These are phyloP conservation scores for Krasilnikovozyma curviuscula DNA, from an alignment of 768 basidiomycete species.

Conservation along the genomic window DNA sequence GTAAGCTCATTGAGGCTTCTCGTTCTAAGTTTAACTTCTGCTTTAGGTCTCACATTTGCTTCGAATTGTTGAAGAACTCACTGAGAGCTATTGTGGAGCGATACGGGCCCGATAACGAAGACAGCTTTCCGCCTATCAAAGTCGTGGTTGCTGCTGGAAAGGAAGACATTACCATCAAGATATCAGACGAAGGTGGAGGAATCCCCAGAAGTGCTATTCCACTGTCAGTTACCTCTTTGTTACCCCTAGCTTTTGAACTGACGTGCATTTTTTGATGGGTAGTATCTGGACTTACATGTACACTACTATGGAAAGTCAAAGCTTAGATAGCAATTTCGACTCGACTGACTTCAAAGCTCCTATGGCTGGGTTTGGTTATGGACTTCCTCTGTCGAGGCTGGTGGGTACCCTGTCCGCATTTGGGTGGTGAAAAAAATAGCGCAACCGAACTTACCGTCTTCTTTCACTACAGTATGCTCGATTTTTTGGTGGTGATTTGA, in stretches of 20 bases:
- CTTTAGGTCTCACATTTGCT: conserved; percentile 52
- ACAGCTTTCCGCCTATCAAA: conserved; percentile 70
- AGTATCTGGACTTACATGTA: conserved; percentile 93
- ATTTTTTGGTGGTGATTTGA: conserved; percentile 75
- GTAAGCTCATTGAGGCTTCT: not conserved
- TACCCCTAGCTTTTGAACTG: not conserved
- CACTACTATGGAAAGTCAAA: conserved; percentile 23
- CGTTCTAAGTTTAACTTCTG: not conserved
- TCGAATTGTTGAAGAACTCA: conserved; percentile 95
- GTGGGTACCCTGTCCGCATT: conserved; percentile 30
- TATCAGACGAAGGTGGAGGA: conserved; percentile 89
- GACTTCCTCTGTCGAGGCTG: conserved; percentile 73
- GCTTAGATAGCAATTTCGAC: conserved; percentile 38
- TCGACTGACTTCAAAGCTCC: conserved; percentile 87
- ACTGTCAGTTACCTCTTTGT: not conserved
- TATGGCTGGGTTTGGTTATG: conserved; percentile 84
- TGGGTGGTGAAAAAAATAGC: not conserved
- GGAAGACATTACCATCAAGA: conserved; percentile 47
- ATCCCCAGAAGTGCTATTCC: conserved; percentile 45
- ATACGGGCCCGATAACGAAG: conserved; percentile 61
- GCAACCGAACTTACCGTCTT: conserved; percentile 1
- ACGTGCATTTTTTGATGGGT: conserved; percentile 34
- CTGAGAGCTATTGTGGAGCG: conserved; percentile 89
- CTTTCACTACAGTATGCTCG: conserved; percentile 51
- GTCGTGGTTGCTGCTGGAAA: conserved; percentile 64